These are phyloP conservation scores for Effrenium voratum DNA, from an alignment of 73 alveolate genomes.

Conservation along the genomic window DNA sequence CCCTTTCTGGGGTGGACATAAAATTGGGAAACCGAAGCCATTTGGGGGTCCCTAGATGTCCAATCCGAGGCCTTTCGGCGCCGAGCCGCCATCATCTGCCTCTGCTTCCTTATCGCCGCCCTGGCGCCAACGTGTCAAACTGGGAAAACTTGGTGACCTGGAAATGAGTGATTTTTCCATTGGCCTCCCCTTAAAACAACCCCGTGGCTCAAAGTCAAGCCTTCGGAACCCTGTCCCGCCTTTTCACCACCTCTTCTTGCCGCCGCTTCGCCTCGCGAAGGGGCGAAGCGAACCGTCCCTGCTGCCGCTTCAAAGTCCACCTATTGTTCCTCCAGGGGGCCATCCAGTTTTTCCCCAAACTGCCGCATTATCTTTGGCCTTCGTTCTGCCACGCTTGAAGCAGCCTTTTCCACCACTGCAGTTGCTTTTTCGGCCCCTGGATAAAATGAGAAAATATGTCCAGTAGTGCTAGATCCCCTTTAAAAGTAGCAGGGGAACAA, in stretches of 20 bases:
- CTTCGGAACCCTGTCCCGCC: neutral
- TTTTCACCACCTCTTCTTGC: slow-evolving; percentile 65
- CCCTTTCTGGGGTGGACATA: neutral
- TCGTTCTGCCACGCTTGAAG: no score
- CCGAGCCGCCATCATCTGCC: slow-evolving; percentile 49
- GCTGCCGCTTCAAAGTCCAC: no score
- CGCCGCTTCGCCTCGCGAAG: slow-evolving; percentile 49
- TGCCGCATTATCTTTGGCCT: no score
- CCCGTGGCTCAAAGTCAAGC: neutral
- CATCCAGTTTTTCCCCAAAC: no score
- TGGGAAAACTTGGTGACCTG: neutral
- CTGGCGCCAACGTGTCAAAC: neutral
- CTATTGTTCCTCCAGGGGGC: no score
- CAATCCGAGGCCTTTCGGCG: neutral
- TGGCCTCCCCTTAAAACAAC: neutral
- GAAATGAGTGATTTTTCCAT: neutral
- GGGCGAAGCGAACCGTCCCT: no score
- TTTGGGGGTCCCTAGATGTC: neutral
- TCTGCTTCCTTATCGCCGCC: slow-evolving; percentile 84
- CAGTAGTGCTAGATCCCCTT: no score
- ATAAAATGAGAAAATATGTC: no score
- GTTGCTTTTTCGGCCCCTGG: no score
- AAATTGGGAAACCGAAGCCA: neutral
- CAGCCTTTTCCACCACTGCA: no score
- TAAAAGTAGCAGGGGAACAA: no score